These are phyloP conservation scores for Metarhizium robertsii DNA, from an alignment of 2,329 filamentous ascomycete species.

Conservation along the genomic window DNA sequence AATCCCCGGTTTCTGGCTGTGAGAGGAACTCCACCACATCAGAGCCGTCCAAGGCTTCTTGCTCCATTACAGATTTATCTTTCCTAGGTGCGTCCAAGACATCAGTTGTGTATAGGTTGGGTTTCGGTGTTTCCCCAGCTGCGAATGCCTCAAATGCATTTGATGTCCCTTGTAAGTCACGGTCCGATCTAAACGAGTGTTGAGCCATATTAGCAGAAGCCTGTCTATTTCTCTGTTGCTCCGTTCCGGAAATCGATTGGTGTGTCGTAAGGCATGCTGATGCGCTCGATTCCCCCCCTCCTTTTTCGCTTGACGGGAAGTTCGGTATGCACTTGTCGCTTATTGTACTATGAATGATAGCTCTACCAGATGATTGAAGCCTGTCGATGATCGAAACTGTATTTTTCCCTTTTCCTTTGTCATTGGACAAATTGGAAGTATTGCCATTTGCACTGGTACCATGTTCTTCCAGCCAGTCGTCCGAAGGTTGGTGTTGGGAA, in stretches of 20 bases:
- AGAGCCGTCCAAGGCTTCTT: slow-evolving; percentile 19
- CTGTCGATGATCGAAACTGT: slow-evolving; percentile 1
- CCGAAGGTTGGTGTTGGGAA: neutral
- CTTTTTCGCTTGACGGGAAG: slow-evolving; percentile 9
- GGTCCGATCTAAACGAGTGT: neutral
- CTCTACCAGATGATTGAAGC: slow-evolving; percentile 1
- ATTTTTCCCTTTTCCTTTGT: slow-evolving; percentile 8
- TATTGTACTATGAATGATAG: neutral
- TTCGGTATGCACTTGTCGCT: neutral
- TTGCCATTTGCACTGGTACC: neutral
- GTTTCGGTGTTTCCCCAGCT: neutral
- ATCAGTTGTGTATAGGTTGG: neutral
- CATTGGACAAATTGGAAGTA: neutral
- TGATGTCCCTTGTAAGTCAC: neutral
- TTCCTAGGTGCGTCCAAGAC: neutral
- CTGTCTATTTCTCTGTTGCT: neutral
- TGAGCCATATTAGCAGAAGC: neutral
- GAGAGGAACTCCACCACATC: slow-evolving; percentile 28
- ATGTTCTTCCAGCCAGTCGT: neutral
- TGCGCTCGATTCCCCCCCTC: slow-evolving; percentile 1
- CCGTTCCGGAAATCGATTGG: neutral
- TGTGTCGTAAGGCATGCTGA: slow-evolving; percentile 1
- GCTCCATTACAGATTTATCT: slow-evolving; percentile 12
- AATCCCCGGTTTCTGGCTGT: slow-evolving; percentile 13
- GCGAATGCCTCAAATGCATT: neutral